Evolutionary conservation across 2,329 filamentous ascomycete genomes (phyloP).

Genomic region (Sclerotinia sclerotiorum): DNA sequence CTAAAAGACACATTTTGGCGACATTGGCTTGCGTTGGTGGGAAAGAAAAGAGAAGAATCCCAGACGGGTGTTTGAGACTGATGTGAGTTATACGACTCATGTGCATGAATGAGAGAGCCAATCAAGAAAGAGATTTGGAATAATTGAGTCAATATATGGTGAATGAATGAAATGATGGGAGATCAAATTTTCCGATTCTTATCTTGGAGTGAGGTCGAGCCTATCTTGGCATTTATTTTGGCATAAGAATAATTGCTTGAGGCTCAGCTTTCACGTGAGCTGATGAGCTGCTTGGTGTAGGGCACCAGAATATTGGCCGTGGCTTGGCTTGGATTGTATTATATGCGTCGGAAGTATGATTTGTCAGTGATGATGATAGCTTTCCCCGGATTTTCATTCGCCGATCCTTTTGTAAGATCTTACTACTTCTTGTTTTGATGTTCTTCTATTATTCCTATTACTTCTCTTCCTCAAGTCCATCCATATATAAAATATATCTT

Average conservation of each 20-base stretch:
- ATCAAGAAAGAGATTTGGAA: neutral
- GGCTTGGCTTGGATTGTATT: neutral
- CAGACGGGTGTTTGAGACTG: neutral
- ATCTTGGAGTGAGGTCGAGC: neutral
- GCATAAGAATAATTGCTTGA: neutral
- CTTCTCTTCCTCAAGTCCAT: neutral
- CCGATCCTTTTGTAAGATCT: neutral
- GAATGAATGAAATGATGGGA: neutral
- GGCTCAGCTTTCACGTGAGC: neutral
- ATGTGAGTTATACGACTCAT: neutral
- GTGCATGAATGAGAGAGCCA: neutral
- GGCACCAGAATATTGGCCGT: too few relatives aligned
- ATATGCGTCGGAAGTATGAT: neutral
- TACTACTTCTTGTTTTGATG: neutral
- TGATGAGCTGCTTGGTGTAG: too few relatives aligned
- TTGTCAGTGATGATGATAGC: neutral
- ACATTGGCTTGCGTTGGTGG: neutral
- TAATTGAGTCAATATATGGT: too few relatives aligned
- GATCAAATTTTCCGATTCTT: neutral
- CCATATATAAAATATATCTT: neutral
- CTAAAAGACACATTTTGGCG: neutral
- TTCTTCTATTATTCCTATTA: neutral
- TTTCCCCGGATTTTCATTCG: slow-evolving; percentile 1
- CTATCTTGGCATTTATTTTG: neutral
- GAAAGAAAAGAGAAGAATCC: neutral